These are phyloP conservation scores for Trametes maxima DNA, from an alignment of 768 basidiomycete genomes.

Conservation along the genomic window DNA sequence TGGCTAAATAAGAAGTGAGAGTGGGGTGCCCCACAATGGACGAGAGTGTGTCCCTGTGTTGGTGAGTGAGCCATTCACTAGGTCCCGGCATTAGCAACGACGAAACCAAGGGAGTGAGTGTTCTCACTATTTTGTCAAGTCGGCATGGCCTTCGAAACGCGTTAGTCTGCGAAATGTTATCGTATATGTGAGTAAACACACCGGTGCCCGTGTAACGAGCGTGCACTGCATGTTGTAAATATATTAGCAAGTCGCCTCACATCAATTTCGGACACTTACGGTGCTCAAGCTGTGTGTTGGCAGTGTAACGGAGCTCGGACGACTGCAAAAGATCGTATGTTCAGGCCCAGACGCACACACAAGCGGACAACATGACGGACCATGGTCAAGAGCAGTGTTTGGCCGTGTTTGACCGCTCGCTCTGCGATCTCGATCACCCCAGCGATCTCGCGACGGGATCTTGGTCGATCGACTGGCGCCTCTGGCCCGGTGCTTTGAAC, in stretches of 20 bases:
- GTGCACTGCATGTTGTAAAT: conserved; percentile 61
- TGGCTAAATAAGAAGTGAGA: conserved; percentile 81
- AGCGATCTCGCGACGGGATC: conserved; percentile 1
- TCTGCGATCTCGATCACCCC: conserved; percentile 1
- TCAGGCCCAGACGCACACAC: conserved; percentile 1
- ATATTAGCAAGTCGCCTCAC: conserved; percentile 13
- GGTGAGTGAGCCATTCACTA: conserved; percentile 98
- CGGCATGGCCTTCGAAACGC: conserved; percentile 76
- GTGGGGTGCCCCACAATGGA: conserved; percentile 92
- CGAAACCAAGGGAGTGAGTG: background rate
- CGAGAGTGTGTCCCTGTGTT: conserved; percentile 93
- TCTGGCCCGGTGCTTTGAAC: background rate
- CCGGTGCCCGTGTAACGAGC: conserved; percentile 96
- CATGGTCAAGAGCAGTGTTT: conserved; percentile 26
- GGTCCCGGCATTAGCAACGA: conserved; percentile 14
- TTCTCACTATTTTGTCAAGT: conserved; percentile 91
- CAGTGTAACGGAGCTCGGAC: conserved; percentile 92
- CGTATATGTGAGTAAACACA: conserved; percentile 39
- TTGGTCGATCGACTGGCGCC: conserved; percentile 10
- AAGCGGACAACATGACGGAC: conserved; percentile 22
- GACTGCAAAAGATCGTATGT: conserved; percentile 49
- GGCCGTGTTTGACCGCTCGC: background rate
- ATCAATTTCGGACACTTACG: conserved; percentile 52
- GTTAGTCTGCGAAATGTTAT: background rate
- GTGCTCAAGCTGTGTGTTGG: conserved; percentile 95